These are phyloP conservation scores for Rostrohypoxylon terebratum DNA, from an alignment of 495 filamentous ascomycete species.

Conservation along the genomic window DNA sequence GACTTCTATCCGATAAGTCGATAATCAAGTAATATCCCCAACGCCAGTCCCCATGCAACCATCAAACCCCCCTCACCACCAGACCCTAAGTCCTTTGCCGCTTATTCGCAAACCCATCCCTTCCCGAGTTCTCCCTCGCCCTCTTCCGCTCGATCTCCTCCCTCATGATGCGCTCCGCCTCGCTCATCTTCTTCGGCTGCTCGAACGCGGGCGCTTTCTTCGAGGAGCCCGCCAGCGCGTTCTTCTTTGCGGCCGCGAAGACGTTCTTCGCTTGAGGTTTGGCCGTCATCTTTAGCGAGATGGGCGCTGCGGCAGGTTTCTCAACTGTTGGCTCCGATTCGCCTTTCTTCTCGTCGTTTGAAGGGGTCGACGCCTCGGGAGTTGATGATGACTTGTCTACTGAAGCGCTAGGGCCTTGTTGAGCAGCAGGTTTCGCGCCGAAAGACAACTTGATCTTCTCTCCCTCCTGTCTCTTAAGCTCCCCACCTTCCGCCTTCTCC, in stretches of 20 bases:
- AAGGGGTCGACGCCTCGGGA: conserved; percentile 26
- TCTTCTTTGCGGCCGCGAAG: conserved; percentile 77
- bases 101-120: conserved; percentile 54
- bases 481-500: conserved; percentile 56
- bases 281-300: conserved; percentile 69
- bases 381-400: conserved; percentile 41
- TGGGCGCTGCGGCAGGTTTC: conserved; percentile 44
- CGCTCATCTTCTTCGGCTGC: conserved; percentile 81
- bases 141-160: conserved; percentile 83
- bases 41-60: conserved; percentile 36
- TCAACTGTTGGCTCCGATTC: conserved; percentile 28
- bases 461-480: conserved; percentile 76
- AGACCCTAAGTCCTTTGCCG: conserved; percentile 51
- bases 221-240: conserved; percentile 65
- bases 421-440: conserved; percentile 59
- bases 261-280: conserved; percentile 81
- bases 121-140: conserved; percentile 56
- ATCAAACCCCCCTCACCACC: not conserved
- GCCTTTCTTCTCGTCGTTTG: conserved; percentile 26
- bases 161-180: conserved; percentile 92
- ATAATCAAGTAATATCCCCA: conserved; percentile 40
- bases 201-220: conserved; percentile 69
- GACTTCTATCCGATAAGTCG: not conserved
- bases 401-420: conserved; percentile 49
- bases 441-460: conserved; percentile 87